phyloP scores from a whole-genome alignment of 805 yeast species.

The Sungouiella thailandica region DNA sequence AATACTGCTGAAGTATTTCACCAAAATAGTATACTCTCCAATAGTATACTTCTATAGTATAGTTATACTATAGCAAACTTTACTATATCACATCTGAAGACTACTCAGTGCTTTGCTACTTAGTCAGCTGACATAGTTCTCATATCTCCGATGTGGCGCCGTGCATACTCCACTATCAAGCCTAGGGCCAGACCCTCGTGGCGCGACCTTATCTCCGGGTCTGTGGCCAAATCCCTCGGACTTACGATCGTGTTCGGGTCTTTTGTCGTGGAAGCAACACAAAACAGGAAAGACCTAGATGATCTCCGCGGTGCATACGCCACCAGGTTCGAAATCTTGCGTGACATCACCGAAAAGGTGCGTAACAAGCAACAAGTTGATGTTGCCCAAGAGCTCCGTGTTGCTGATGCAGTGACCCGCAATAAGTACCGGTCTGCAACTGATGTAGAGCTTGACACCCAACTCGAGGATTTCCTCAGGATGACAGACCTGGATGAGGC shows the following conservation, averaged over 20 bases:
- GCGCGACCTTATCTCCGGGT: constrained; percentile 26
- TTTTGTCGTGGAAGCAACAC: constrained; percentile 44
- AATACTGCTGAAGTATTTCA: no score
- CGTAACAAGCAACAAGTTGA: constrained; percentile 35
- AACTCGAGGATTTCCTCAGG: constrained; percentile 30
- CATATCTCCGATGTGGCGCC: no score
- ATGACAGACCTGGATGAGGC: constrained; percentile 20
- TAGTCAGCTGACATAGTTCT: no score
- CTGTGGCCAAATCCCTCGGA: constrained; percentile 34
- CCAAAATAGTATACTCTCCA: no score
- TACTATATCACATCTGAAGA: no score
- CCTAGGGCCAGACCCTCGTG: constrained; percentile 17
- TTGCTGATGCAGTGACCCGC: constrained; percentile 41
- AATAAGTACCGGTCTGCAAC: constrained; percentile 25
- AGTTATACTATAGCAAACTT: no score
- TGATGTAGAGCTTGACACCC: constrained; percentile 38
- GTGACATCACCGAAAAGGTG: constrained; percentile 27
- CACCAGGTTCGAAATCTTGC: constrained; percentile 28
- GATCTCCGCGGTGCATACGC: constrained; percentile 35
- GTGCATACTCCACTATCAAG: constrained; percentile 9
- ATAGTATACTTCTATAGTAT: no score
- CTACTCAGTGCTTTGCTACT: no score
- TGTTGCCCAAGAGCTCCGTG: constrained; percentile 34
- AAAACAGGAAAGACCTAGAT: constrained; percentile 41
- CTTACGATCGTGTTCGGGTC: constrained; percentile 39